Base-by-base conservation (phyloP, 345 rosid genomes). In the Boechera retrofracta region DNA sequence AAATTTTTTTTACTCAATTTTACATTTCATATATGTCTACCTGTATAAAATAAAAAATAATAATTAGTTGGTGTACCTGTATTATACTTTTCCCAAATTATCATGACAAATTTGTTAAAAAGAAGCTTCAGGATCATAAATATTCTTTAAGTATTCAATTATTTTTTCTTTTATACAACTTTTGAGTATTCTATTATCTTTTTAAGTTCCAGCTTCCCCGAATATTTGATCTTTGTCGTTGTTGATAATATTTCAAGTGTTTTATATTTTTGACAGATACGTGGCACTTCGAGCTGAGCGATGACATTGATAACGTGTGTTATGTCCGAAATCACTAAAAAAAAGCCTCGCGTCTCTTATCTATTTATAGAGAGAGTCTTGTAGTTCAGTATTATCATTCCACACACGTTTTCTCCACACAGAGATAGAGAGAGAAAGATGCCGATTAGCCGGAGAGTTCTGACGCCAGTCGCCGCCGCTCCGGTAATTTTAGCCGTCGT, bases 401-500 rank as follows among this genome's bases (percentile, higher is more conserved):
- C 54, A 63, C 15, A 18, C 5, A 55, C 15, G 28, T 6, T 47
- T 15, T 64, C 57, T 54, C 38, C 59, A 21, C 0, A 51, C 3
- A 28, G 29, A 2, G 29, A 28, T 2, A 28, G 32, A 35, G 1
- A 48, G 4, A 58, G 18, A 56, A 24, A 18, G 1, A 76, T 76
- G 80, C 75, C 70, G 31, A 62, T 69, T 1, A 69, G 13, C 64
- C 45, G 26, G 13, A 77, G 59, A 63, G 71, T 62, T 77, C 1
- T 54, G 41, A 70, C 56, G 0, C 71, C 44, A 7, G 1, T 69
- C 3, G 54, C 38, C 0, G 70, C 72, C 9, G 44, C 6, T n/a
- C 80, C 76, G 36, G 71, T 71, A 11, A 48, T 77, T 15, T 11
- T 77, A 45, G 71, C 80, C 24, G 57, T 69, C 11, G 6, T 76